Percentiles rank a stretch among this genome's conserved stretches.
phyloP scores from a whole-genome alignment of 352 stramenopile species.

The Phytophthora sansomeana region DNA sequence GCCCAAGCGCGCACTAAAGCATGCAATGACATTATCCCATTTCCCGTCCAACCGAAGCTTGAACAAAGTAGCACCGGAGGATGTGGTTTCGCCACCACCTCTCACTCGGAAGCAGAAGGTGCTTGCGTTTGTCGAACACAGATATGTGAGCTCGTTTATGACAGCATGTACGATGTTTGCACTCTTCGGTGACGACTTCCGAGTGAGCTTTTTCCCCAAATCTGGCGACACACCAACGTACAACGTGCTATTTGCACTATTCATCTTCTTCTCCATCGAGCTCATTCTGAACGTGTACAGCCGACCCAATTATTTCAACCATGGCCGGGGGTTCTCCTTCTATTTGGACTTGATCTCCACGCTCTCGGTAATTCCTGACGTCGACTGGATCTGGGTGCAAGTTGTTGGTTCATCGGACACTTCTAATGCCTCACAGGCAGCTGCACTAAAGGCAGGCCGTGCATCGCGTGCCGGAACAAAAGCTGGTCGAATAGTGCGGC shows the following conservation, averaged over 20 bases:
- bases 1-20: constrained; percentile 43
- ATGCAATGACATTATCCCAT: constrained; percentile 44
- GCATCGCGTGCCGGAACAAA: constrained; percentile 89
- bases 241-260: constrained; percentile 82
- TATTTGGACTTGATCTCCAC: constrained; percentile 96
- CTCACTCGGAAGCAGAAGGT: constrained; percentile 55
- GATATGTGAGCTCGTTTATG: constrained; percentile 70
- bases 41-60: constrained; percentile 55
- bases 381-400: constrained; percentile 84
- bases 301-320: constrained; percentile 83
- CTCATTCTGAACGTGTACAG: constrained; percentile 74
- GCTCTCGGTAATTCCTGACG: constrained; percentile 92
- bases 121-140: constrained; percentile 71
- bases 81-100: constrained; percentile 41
- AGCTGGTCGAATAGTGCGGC: constrained; percentile 91
- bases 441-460: constrained; percentile 83
- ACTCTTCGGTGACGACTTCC: constrained; percentile 89
- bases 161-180: constrained; percentile 87
- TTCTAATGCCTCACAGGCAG: constrained; percentile 48
- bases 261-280: constrained; percentile 82
- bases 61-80: constrained; percentile 76
- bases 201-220: constrained; percentile 73
- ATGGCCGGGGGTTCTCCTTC: constrained; percentile 84
- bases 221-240: constrained; percentile 71
- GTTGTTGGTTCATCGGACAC: constrained; percentile 51